A percentile compares a stretch with the other conserved stretches of the same genome.
Evolutionary conservation across 306 rosid species (phyloP).

Genomic region (Calophaca sinica): DNA sequence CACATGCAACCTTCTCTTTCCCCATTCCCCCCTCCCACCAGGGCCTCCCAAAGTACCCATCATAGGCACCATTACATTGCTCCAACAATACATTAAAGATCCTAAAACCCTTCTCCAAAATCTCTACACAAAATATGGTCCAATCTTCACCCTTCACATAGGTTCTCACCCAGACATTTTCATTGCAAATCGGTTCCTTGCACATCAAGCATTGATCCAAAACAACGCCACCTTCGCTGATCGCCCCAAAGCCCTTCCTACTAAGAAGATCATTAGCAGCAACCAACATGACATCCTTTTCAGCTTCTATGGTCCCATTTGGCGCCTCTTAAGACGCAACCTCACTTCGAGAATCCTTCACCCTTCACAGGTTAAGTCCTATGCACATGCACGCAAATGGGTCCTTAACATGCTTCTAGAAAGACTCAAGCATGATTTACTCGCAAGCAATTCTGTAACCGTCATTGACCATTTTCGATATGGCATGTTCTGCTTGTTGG

Average conservation of each 20-base stretch:
- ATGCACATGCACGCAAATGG: constrained; percentile 51
- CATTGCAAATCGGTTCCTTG: constrained; percentile 44
- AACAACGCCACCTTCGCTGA: constrained; percentile 46
- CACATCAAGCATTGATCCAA: constrained; percentile 54
- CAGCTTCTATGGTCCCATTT: constrained; percentile 49
- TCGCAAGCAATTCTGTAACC: neutral
- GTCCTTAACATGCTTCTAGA: constrained; percentile 46
- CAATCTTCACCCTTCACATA: constrained; percentile 46
- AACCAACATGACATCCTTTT: constrained; percentile 49
- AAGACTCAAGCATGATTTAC: constrained; percentile 1
- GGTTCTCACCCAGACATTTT: constrained; percentile 42
- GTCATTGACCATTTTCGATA: constrained; percentile 48
- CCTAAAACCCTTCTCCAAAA: constrained; percentile 40
- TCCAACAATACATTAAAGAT: constrained; percentile 18
- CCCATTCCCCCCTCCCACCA: constrained; percentile 46
- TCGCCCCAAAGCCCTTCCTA: constrained; percentile 43
- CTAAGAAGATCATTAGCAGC: constrained; percentile 40
- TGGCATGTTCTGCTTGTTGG: constrained; percentile 51
- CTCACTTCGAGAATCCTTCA: constrained; percentile 55
- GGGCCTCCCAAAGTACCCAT: constrained; percentile 44
- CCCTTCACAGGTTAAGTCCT: constrained; percentile 42
- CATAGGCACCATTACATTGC: constrained; percentile 18
- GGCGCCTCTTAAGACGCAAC: constrained; percentile 55
- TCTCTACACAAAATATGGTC: constrained; percentile 45
- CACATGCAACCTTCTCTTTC: constrained; percentile 4